phyloP scores from a whole-genome alignment of 73 alveolate species.

The Paramecium sonneborni region DNA sequence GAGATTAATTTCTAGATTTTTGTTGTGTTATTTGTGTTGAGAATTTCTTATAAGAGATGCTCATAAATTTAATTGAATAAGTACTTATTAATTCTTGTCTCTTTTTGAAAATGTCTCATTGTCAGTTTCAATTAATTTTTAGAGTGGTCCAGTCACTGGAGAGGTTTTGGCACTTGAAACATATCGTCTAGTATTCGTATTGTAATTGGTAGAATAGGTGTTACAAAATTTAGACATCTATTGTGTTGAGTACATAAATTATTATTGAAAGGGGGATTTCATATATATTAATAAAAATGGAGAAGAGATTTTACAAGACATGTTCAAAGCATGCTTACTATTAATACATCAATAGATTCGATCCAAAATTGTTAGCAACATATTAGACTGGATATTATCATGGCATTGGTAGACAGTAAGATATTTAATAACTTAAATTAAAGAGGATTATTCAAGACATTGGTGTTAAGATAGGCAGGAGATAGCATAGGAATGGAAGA shows the following conservation, averaged over 20 bases:
- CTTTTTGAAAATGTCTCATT: neutral
- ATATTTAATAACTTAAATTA: neutral
- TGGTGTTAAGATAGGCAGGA: constrained; percentile 65
- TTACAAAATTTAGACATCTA: neutral
- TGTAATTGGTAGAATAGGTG: neutral
- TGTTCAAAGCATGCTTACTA: constrained; percentile 52
- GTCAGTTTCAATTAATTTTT: constrained; percentile 3
- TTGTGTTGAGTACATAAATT: constrained; percentile 20
- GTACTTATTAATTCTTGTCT: neutral
- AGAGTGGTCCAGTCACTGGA: neutral
- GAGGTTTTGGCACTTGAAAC: constrained; percentile 26
- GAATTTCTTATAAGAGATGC: neutral
- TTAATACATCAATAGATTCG: neutral
- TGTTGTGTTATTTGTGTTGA: neutral
- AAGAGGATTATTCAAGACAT: constrained; percentile 56
- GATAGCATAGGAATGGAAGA: constrained; percentile 63
- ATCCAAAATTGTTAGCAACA: neutral
- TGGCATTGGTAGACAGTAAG: constrained; percentile 51
- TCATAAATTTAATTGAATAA: neutral
- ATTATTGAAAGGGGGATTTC: neutral
- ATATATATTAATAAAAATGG: constrained; percentile 32
- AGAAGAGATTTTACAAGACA: constrained; percentile 24
- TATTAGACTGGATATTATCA: neutral
- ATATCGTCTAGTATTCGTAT: neutral
- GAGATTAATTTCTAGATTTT: constrained; percentile 3